Evolutionary conservation across 1,284 basidiomycete genomes (phyloP).

Genomic region (Cutaneotrichosporon mucoides): DNA sequence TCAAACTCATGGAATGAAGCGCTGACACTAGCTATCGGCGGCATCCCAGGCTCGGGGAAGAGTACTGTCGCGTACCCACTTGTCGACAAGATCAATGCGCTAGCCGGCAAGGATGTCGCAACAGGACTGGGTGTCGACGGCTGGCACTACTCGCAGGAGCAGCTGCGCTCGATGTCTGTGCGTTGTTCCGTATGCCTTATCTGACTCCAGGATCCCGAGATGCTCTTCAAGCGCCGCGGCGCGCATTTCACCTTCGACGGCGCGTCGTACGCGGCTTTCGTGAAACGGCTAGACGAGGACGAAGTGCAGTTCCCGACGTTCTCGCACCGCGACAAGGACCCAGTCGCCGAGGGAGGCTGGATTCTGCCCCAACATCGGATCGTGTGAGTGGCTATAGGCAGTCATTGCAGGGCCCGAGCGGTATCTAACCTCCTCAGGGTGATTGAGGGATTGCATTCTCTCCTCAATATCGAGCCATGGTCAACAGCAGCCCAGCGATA

Average conservation of each 20-base stretch:
- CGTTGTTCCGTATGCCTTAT: neutral
- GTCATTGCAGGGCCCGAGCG: no score
- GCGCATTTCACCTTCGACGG: conserved; percentile 17
- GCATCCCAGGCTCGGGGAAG: conserved; percentile 52
- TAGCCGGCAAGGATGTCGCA: conserved; percentile 21
- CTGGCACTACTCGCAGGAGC: conserved; percentile 51
- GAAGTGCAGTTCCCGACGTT: conserved; percentile 10
- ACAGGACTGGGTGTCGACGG: conserved; percentile 53
- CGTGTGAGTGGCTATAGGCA: conserved; percentile 3
- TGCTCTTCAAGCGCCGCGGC: conserved; percentile 9
- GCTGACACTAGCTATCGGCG: conserved; percentile 7
- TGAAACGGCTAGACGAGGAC: neutral
- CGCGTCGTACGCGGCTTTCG: neutral
- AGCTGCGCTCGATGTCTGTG: conserved; percentile 29
- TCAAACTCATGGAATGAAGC: neutral
- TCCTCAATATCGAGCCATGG: conserved; percentile 10
- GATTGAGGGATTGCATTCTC: conserved; percentile 12
- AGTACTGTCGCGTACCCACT: conserved; percentile 50
- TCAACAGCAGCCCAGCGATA: conserved; percentile 1
- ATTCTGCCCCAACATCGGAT: conserved; percentile 2
- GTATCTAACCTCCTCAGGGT: neutral
- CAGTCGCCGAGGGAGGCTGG: conserved; percentile 1
- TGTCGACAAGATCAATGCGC: conserved; percentile 37
- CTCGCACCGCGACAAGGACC: conserved; percentile 16
- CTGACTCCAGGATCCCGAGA: conserved; percentile 5